A percentile compares a stretch with the other conserved stretches of the same genome.
These are phyloP conservation scores for Neurospora sp. DNA, from an alignment of 495 filamentous ascomycete genomes.

Conservation along the genomic window DNA sequence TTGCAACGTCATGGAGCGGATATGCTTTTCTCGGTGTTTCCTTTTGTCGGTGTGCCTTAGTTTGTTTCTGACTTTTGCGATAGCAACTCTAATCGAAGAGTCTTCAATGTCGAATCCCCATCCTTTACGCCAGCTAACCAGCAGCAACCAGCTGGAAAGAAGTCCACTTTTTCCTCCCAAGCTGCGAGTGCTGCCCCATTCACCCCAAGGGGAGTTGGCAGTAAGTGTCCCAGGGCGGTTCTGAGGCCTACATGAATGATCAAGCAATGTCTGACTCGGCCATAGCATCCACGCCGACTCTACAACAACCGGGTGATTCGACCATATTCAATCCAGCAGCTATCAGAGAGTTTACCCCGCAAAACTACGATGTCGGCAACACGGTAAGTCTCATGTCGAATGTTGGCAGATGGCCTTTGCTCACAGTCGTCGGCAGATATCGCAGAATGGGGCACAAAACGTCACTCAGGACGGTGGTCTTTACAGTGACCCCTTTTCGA, in stretches of 20 bases:
- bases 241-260: background rate
- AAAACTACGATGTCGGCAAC: conserved; percentile 55
- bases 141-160: conserved; percentile 37
- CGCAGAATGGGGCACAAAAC: conserved; percentile 11
- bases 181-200: conserved; percentile 86
- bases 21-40: background rate
- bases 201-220: conserved; percentile 50
- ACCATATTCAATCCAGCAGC: conserved; percentile 43
- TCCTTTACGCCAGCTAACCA: conserved; percentile 74
- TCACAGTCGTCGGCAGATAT: background rate
- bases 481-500: conserved; percentile 52
- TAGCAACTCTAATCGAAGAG: conserved; percentile 52
- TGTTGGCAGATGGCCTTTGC: background rate
- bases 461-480: conserved; percentile 13
- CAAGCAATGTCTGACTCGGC: background rate
- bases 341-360: conserved; percentile 73
- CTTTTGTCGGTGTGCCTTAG: background rate
- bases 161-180: conserved; percentile 67
- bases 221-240: conserved; percentile 20
- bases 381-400: conserved; percentile 39
- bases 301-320: conserved; percentile 26
- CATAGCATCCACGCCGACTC: conserved; percentile 23
- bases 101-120: conserved; percentile 91
- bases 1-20: background rate
- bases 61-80: conserved; percentile 7